Conservation (phyloP, 2,329 filamentous ascomycete genomes). For the Fusarium metavorans region DNA sequence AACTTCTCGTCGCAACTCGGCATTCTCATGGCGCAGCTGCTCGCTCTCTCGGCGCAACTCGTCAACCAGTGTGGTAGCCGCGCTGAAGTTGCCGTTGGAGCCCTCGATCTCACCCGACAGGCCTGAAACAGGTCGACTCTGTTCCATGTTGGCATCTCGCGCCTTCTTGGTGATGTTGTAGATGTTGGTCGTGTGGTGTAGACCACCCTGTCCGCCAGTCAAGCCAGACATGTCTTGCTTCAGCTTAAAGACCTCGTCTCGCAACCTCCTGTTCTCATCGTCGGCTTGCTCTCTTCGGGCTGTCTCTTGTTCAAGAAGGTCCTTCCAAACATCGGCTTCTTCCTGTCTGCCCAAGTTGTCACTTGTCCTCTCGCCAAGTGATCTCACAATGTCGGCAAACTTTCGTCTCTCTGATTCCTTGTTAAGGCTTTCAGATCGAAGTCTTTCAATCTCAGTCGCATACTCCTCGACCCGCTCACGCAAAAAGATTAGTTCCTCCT, state of each 20-base stretch:
- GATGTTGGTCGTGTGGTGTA: conserved; percentile 74
- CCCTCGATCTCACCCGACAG: conserved; percentile 64
- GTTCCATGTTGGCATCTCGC: conserved; percentile 59
- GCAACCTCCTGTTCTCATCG: conserved; percentile 85
- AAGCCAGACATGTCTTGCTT: conserved; percentile 67
- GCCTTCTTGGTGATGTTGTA: conserved; percentile 73
- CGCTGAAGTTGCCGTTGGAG: conserved; percentile 65
- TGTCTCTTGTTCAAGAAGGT: conserved; percentile 92
- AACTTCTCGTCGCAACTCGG: conserved; percentile 89
- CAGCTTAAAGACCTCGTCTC: conserved; percentile 85
- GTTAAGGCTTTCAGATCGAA: conserved; percentile 80
- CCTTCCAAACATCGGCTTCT: conserved; percentile 90
- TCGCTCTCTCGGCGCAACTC: conserved; percentile 77
- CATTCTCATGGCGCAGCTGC: conserved; percentile 90
- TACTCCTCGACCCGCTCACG: conserved; percentile 89
- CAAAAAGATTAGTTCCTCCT: conserved; percentile 88
- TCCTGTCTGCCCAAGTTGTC: conserved; percentile 67
- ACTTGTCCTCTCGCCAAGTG: conserved; percentile 62
- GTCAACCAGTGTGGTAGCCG: conserved; percentile 77
- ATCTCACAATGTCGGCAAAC: conserved; percentile 81
- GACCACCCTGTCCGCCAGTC: conserved; percentile 49
- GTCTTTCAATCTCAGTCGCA: conserved; percentile 83
- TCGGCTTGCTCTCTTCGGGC: conserved; percentile 89
- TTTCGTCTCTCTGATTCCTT: conserved; percentile 89
- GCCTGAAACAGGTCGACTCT: conserved; percentile 63